Base-by-base conservation (phyloP, 495 filamentous ascomycete genomes). In the Parmelia sp. region DNA sequence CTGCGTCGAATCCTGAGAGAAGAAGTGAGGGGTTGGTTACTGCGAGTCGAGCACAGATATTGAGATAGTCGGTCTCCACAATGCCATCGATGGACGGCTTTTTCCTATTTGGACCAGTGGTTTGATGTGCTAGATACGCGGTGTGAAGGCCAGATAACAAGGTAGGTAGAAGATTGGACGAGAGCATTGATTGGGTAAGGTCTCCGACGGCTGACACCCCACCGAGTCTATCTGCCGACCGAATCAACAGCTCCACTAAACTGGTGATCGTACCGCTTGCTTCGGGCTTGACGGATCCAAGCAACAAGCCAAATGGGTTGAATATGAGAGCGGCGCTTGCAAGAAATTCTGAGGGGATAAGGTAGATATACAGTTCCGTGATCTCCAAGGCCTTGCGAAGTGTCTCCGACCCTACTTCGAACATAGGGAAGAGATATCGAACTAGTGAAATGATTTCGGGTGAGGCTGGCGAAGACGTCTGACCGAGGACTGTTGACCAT, bases 11-110 rank as follows among this genome's bases (percentile, higher is more conserved):
- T 23, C 87, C 82, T 29, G 80, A 83, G 17, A 84, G 73, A 66
- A 96, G 86, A 33, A 88, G 77, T 12, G 71, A 71, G 0, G 92
- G 88, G 60, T 85, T 85, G 14, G 84, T 84, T 19, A 95, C 72
- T 10, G 85, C 85, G 31, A 98, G 81, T 12, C 92, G 87, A 14
- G 92, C 87, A 3, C 97, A 80, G n/a, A 97, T 79, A 15, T 81
- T 80, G 65, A 94, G 86, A 75, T 94, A 96, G 72, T 96, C 89
- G 1, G 86, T 89, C 69, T 96, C 83, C 9, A 87, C 84, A 35
- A 90, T 77, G 31, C 83, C 81, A 65, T 86, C 86, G 53, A 95
- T 80, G 51, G 80, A 79, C 39, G 84, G 78, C 36, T 76, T 77
- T 67, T 79, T 88, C 39, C 77, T 78, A 67, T 88, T 86, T 0